A percentile compares a stretch with the other conserved stretches of the same genome.
Conservation (phyloP, 352 stramenopile genomes). For the Phytophthora hybrid region DNA sequence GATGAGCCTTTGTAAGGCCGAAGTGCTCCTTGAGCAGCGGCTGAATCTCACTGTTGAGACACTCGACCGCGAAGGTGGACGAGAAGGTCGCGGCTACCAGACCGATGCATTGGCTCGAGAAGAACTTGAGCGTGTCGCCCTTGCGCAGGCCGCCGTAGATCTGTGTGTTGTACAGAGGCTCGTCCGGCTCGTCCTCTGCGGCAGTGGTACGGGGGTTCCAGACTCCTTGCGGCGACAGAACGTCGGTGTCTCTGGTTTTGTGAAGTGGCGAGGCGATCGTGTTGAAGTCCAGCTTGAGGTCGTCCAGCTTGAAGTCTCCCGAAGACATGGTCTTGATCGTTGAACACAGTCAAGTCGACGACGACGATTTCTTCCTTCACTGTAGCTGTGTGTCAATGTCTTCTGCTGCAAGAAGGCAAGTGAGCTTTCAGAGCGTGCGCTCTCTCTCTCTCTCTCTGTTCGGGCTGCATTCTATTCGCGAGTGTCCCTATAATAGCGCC, state of each 20-base stretch:
- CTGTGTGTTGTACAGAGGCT: conserved; percentile 64
- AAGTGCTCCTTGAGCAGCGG: conserved; percentile 49
- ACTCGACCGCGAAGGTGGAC: conserved; percentile 45
- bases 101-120: conserved; percentile 45
- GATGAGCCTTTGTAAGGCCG: conserved; percentile 23
- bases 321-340: conserved; percentile 22
- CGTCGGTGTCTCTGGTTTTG: not conserved
- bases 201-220: conserved; percentile 7
- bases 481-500: not conserved
- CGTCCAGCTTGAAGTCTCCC: conserved; percentile 16
- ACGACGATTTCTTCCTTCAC: conserved; percentile 37
- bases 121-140: conserved; percentile 49
- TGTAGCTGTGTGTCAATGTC: not conserved
- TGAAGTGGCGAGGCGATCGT: conserved; percentile 14
- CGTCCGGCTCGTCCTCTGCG: conserved; percentile 19
- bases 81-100: conserved; percentile 52
- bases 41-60: conserved; percentile 32
- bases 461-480: not conserved
- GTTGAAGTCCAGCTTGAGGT: conserved; percentile 23
- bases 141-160: conserved; percentile 60
- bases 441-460: not conserved
- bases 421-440: not conserved
- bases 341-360: conserved; percentile 28
- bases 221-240: not conserved
- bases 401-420: conserved; percentile 24